Evolutionary conservation across 83 land plant genomes (phyloP).

Genomic region (Larix sibirica): DNA sequence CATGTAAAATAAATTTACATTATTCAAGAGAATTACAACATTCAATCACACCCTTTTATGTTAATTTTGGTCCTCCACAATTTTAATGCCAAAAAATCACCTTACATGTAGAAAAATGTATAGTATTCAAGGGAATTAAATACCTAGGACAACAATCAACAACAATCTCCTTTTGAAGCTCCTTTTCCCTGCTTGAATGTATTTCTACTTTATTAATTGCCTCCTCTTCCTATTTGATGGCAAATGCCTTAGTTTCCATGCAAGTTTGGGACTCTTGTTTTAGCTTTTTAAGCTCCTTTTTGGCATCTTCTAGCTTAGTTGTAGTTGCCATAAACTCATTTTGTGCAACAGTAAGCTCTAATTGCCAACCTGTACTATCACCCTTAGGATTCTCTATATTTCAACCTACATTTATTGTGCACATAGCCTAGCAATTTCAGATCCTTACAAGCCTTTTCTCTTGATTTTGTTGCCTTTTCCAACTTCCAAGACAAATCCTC

Average conservation of each 20-base stretch:
- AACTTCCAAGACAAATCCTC: conserved; percentile 45
- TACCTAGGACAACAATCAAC: not conserved
- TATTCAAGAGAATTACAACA: too few relatives aligned
- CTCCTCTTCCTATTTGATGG: conserved; percentile 39
- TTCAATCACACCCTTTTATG: too few relatives aligned
- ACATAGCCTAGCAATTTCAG: conserved; percentile 35
- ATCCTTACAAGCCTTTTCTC: conserved; percentile 28
- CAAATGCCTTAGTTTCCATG: conserved; percentile 41
- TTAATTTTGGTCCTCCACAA: too few relatives aligned
- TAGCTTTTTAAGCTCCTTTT: conserved; percentile 50
- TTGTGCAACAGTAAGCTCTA: conserved; percentile 41
- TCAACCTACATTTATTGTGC: conserved; percentile 38
- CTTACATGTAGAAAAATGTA: too few relatives aligned
- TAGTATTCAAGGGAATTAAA: too few relatives aligned
- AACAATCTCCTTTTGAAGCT: conserved; percentile 57
- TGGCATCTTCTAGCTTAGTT: conserved; percentile 58
- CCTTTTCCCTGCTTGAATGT: conserved; percentile 33
- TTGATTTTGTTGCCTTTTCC: conserved; percentile 30
- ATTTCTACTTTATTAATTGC: conserved; percentile 28
- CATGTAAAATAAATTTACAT: too few relatives aligned
- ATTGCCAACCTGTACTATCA: conserved; percentile 23
- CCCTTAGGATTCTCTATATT: not conserved
- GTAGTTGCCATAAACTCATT: conserved; percentile 36
- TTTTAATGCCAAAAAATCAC: too few relatives aligned
- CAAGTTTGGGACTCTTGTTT: conserved; percentile 53